Conservation (phyloP, 2,329 filamentous ascomycete genomes). For the Cryoendolithus antarcticus region DNA sequence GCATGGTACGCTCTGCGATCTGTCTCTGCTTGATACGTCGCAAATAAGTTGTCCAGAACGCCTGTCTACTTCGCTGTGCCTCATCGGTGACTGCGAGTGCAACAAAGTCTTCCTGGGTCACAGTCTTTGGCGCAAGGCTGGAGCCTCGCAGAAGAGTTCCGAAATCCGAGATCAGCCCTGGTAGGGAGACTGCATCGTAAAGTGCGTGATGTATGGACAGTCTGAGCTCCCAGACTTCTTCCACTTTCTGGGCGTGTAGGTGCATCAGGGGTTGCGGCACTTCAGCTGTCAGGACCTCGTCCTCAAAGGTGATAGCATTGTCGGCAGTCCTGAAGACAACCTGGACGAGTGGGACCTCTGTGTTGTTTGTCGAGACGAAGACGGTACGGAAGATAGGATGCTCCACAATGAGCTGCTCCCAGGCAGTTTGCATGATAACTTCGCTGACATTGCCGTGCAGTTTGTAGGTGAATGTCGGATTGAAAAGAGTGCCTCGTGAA, state of each 20-base stretch:
- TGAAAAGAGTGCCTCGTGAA: slow-evolving; percentile 55
- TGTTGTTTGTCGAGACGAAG: slow-evolving; percentile 43
- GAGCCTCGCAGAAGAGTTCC: slow-evolving; percentile 28
- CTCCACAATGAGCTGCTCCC: slow-evolving; percentile 44
- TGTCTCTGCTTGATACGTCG: slow-evolving; percentile 9
- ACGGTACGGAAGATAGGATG: slow-evolving; percentile 57
- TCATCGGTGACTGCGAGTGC: slow-evolving; percentile 16
- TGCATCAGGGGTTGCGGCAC: slow-evolving; percentile 13
- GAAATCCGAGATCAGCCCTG: slow-evolving; percentile 46
- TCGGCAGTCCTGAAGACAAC: slow-evolving; percentile 37
- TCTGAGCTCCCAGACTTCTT: slow-evolving; percentile 17
- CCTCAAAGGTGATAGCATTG: slow-evolving; percentile 19
- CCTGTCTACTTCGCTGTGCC: slow-evolving; percentile 16
- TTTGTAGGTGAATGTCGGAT: slow-evolving; percentile 56
- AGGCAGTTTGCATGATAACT: slow-evolving; percentile 42
- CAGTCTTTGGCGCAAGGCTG: not conserved
- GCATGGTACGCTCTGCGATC: slow-evolving; percentile 9
- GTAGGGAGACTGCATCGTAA: slow-evolving; percentile 75
- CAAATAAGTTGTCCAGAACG: slow-evolving; percentile 44
- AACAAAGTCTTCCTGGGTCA: slow-evolving; percentile 32
- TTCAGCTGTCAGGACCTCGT: slow-evolving; percentile 1
- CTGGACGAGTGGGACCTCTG: slow-evolving; percentile 49
- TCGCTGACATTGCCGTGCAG: slow-evolving; percentile 30
- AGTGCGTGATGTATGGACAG: slow-evolving; percentile 68
- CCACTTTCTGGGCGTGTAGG: slow-evolving; percentile 8